A percentile compares a stretch with the other conserved stretches of the same genome.
These are phyloP conservation scores for Cucurbitaria berberidis DNA, from an alignment of 2,329 filamentous ascomycete genomes.

Conservation along the genomic window DNA sequence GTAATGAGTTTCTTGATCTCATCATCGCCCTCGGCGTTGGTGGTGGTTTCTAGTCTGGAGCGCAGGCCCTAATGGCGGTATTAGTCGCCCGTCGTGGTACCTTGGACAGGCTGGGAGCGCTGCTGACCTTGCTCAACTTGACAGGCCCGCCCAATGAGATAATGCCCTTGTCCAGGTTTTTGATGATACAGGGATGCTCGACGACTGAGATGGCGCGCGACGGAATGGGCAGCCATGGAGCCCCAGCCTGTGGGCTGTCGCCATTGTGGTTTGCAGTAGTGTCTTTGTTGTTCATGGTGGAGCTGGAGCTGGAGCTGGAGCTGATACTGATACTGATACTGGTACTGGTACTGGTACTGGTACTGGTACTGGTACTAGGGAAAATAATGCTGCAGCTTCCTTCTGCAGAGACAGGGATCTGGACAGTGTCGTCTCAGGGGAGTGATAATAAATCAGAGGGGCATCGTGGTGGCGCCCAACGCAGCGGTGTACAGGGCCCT, in stretches of 20 bases:
- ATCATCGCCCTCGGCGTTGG: constrained; percentile 28
- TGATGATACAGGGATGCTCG: constrained; percentile 71
- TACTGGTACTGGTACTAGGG: constrained; percentile 5
- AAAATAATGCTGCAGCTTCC: constrained; percentile 8
- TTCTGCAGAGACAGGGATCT: constrained; percentile 16
- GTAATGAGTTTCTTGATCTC: constrained; percentile 61
- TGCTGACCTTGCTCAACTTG: constrained; percentile 59
- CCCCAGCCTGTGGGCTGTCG: constrained; percentile 17
- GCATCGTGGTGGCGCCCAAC: background rate
- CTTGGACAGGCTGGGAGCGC: background rate
- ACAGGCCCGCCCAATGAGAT: constrained; percentile 65
- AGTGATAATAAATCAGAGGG: constrained; percentile 2
- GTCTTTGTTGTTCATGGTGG: constrained; percentile 19
- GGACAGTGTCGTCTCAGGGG: constrained; percentile 1
- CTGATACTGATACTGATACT: too few relatives aligned
- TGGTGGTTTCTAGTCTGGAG: constrained; percentile 32
- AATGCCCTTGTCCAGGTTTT: constrained; percentile 68
- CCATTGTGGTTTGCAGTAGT: constrained; percentile 5
- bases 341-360: constrained; percentile 17
- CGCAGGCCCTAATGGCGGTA: constrained; percentile 30
- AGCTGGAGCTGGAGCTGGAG: background rate
- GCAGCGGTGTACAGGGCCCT: background rate
- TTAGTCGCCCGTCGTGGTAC: constrained; percentile 10
- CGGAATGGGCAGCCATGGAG: constrained; percentile 60
- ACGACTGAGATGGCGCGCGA: constrained; percentile 62